Evolutionary conservation across 257 asterid genomes (phyloP), one percentile per base, ranked within the genome.

Genomic region (Euphrasia confusa): DNA sequence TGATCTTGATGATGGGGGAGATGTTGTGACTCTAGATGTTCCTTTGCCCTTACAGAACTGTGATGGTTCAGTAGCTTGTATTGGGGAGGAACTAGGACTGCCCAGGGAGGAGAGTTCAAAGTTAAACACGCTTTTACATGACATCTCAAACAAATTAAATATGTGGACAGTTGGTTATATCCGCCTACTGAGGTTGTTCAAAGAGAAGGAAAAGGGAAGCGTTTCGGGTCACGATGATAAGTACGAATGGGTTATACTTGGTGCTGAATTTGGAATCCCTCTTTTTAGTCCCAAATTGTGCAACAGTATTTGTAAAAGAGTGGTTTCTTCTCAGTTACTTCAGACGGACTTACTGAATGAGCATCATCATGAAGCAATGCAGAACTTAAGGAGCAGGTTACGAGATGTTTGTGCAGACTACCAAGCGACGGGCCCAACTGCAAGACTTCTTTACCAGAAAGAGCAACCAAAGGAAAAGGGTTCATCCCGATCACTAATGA

Each of bases 281-380:
- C 93, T 93, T 57, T 93, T 93, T 71, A 87, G 95, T 83, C 97
- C 99, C 61, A 85, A 75, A 69, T 70, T 93, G 72, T 93, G 99
- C 81, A 89, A 78, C 68, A 69, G 58, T 67, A 89, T 93, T 63
- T 89, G 99, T 64, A 77, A 75, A 71, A 75, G 99, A 79, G 86
- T 93, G 77, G 88, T 84, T 67, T 78, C 88, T 45, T 93, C 99
- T 14, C 85, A 79, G 77, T 76, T 93, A 72, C 95, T 93, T 71
- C 99, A 93, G 62, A 81, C 93, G 33, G 96, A 93, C 68, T 83
- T 87, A 58, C 71, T 66, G 70, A 70, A 62, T 33, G 88, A 87
- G 77, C 95, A 84, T 73, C 96, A 93, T 74, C 96, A 83, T 59
- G 88, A 87, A 70, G 97, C 96, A 52, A 87, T 93, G 99, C 96